Evolutionary conservation across 192 early-diverging fungal genomes (phyloP).

Genomic region (Coemansia aciculifera): DNA sequence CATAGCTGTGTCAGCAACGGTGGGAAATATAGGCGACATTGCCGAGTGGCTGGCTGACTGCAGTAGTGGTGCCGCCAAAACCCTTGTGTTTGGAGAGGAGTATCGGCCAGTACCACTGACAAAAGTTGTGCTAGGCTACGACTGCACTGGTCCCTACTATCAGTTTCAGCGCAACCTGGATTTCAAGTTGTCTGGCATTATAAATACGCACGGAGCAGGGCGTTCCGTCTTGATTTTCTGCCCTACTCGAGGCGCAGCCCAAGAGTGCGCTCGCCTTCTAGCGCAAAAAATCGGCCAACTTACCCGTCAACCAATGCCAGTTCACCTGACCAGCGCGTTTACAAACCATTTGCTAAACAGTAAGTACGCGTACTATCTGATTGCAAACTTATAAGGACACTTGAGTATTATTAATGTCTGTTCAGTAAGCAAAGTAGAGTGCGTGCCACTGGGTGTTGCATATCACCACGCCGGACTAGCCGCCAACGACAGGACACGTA

Average conservation of each 20-base stretch:
- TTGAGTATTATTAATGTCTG: neutral
- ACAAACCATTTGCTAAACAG: constrained; percentile 41
- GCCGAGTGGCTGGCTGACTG: constrained; percentile 59
- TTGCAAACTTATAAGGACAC: neutral
- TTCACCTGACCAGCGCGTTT: constrained; percentile 18
- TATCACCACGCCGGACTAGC: constrained; percentile 70
- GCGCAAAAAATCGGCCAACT: constrained; percentile 22
- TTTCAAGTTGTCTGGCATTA: constrained; percentile 47
- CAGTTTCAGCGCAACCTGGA: constrained; percentile 61
- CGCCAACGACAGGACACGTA: constrained; percentile 28
- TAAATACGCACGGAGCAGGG: constrained; percentile 38
- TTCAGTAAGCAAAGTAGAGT: constrained; percentile 34
- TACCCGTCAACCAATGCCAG: constrained; percentile 9
- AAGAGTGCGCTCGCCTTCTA: constrained; percentile 37
- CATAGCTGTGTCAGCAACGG: constrained; percentile 68
- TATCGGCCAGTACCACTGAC: constrained; percentile 64
- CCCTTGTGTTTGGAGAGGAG: constrained; percentile 67
- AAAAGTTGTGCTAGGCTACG: constrained; percentile 58
- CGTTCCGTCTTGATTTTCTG: constrained; percentile 47
- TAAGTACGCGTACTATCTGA: neutral
- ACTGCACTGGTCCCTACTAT: constrained; percentile 47
- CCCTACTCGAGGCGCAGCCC: constrained; percentile 48
- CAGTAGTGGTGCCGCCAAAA: neutral
- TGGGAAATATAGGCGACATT: constrained; percentile 69
- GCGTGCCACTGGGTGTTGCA: constrained; percentile 61